phyloP scores from a whole-genome alignment of 2,329 filamentous ascomycete genomes.

The Cladosporium sp. region DNA sequence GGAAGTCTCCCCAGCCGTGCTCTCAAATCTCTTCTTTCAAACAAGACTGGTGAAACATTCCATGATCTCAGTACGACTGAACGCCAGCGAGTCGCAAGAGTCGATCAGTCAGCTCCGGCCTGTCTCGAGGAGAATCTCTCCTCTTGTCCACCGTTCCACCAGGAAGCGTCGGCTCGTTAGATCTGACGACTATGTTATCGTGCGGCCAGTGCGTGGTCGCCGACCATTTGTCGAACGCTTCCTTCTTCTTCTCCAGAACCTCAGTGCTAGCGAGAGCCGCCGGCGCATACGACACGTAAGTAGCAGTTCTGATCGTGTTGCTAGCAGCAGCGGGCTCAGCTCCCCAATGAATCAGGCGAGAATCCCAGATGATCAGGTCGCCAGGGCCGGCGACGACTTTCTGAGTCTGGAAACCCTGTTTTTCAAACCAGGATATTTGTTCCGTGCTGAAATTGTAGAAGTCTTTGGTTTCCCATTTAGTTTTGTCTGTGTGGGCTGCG shows the following conservation, averaged over 20 bases:
- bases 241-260: constrained; percentile 5
- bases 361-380: constrained; percentile 35
- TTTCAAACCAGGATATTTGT: neutral
- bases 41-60: neutral
- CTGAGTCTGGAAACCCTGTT: neutral
- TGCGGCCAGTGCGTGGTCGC: constrained; percentile 32
- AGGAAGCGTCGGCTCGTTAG: neutral
- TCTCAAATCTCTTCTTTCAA: neutral
- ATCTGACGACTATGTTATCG: neutral
- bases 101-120: neutral
- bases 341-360: constrained; percentile 51
- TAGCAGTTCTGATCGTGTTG: constrained; percentile 21
- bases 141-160: neutral
- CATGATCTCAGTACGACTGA: neutral
- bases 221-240: constrained; percentile 25
- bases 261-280: neutral
- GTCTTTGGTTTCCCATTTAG: neutral
- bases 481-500: neutral
- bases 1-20: neutral
- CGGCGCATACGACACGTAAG: constrained; percentile 30
- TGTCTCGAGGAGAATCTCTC: neutral
- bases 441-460: neutral
- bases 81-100: neutral
- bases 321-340: constrained; percentile 25
- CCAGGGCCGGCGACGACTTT: constrained; percentile 28